These are phyloP conservation scores for Urostyla sp. DNA, from an alignment of 73 alveolate genomes.

Conservation along the genomic window DNA sequence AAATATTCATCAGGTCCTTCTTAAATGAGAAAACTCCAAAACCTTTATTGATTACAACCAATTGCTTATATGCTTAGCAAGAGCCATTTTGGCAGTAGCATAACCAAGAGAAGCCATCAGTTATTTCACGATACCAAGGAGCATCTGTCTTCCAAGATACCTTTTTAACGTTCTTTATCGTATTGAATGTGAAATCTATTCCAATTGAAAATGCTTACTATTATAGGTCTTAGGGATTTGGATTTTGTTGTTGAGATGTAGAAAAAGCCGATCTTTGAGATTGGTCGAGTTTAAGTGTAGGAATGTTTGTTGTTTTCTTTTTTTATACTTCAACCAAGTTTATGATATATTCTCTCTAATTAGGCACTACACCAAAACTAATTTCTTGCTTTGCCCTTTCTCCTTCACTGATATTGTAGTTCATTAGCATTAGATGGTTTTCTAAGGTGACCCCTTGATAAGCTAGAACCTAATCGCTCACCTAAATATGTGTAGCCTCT, in stretches of 20 bases:
- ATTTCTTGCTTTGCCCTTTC: neutral
- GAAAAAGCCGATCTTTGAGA: neutral
- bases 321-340: neutral
- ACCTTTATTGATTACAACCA: constrained; percentile 67
- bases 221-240: no score
- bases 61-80: constrained; percentile 45
- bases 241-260: no score
- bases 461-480: constrained; percentile 15
- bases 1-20: constrained; percentile 32
- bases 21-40: constrained; percentile 36
- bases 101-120: constrained; percentile 71
- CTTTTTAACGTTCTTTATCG: constrained; percentile 41
- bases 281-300: neutral
- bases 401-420: neutral
- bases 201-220: no score
- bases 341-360: neutral
- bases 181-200: constrained; percentile 52
- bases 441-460: constrained; percentile 20
- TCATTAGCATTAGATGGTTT: neutral
- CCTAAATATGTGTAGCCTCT: neutral
- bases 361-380: neutral
- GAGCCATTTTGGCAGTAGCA: constrained; percentile 57
- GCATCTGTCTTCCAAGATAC: constrained; percentile 63
- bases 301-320: neutral
- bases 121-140: constrained; percentile 67